These are phyloP conservation scores for Bipolaris bicolor DNA, from an alignment of 2,329 filamentous ascomycete species.

Conservation along the genomic window DNA sequence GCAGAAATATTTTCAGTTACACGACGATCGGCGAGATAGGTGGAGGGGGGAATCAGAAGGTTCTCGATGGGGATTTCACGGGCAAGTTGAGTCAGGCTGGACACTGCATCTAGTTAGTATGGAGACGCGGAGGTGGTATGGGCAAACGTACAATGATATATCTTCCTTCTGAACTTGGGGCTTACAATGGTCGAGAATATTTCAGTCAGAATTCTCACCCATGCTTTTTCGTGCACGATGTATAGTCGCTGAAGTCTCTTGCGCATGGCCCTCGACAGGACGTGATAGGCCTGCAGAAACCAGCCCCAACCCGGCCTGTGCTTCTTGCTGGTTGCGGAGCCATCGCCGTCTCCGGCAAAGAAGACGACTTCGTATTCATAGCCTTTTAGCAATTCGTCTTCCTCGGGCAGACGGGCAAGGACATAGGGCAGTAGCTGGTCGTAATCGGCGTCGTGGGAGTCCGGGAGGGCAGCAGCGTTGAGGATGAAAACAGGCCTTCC, in stretches of 20 bases:
- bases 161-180: conserved; percentile 63
- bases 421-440: conserved; percentile 62
- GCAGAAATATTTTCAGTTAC: conserved; percentile 56
- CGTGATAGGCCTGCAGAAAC: conserved; percentile 64
- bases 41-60: conserved; percentile 60
- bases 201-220: conserved; percentile 62
- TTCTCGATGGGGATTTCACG: conserved; percentile 59
- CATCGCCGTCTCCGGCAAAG: conserved; percentile 61
- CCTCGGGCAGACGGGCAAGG: conserved; percentile 59
- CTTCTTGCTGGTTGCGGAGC: conserved; percentile 55
- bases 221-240: conserved; percentile 64
- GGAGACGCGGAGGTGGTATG: neutral
- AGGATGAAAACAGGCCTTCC: conserved; percentile 61
- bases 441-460: conserved; percentile 61
- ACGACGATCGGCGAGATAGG: conserved; percentile 61
- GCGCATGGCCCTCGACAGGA: conserved; percentile 60
- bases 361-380: conserved; percentile 64
- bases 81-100: conserved; percentile 57
- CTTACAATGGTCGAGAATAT: conserved; percentile 64
- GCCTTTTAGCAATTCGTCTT: conserved; percentile 61
- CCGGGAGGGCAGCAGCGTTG: conserved; percentile 63
- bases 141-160: conserved; percentile 57
- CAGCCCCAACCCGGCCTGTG: conserved; percentile 60
- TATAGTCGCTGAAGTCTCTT: conserved; percentile 63
- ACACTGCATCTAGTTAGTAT: conserved; percentile 48